These are phyloP conservation scores for Venustampulla echinocandica DNA, from an alignment of 495 filamentous ascomycete species.

Conservation along the genomic window DNA sequence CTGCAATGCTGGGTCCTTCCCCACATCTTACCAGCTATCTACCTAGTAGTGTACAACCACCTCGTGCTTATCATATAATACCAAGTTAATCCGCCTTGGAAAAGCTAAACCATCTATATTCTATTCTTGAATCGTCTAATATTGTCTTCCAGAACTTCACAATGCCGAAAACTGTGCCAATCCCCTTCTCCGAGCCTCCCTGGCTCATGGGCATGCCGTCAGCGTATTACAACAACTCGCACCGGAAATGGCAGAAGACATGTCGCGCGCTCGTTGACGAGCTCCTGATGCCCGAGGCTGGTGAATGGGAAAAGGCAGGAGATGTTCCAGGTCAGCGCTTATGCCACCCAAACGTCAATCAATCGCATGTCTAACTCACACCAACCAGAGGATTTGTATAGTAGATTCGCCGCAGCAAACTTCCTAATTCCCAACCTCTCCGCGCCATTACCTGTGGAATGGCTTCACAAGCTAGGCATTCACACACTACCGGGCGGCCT, in stretches of 20 bases:
- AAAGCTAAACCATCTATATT: too few relatives aligned
- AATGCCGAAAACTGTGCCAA: conserved; percentile 13
- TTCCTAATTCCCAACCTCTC: conserved; percentile 59
- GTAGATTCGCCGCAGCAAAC: conserved; percentile 49
- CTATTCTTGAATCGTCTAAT: too few relatives aligned
- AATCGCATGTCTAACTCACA: conserved; percentile 45
- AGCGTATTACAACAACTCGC: conserved; percentile 55
- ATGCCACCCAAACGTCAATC: conserved; percentile 45
- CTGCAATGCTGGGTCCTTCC: too few relatives aligned
- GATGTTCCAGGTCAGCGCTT: conserved; percentile 47
- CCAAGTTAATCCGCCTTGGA: too few relatives aligned
- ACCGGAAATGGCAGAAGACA: conserved; percentile 56
- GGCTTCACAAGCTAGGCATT: conserved; percentile 57
- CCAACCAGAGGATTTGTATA: conserved; percentile 45
- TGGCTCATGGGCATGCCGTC: conserved; percentile 62
- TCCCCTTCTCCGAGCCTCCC: conserved; percentile 69
- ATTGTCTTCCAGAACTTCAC: too few relatives aligned
- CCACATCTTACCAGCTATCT: too few relatives aligned
- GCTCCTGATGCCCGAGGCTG: conserved; percentile 47
- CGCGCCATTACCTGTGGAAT: conserved; percentile 56
- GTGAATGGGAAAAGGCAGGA: conserved; percentile 58
- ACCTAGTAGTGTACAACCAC: too few relatives aligned
- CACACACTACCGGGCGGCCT: conserved; percentile 55
- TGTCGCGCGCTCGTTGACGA: conserved; percentile 55
- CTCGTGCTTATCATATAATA: too few relatives aligned